These are phyloP conservation scores for Pisolithus albus DNA, from an alignment of 768 basidiomycete species.

Conservation along the genomic window DNA sequence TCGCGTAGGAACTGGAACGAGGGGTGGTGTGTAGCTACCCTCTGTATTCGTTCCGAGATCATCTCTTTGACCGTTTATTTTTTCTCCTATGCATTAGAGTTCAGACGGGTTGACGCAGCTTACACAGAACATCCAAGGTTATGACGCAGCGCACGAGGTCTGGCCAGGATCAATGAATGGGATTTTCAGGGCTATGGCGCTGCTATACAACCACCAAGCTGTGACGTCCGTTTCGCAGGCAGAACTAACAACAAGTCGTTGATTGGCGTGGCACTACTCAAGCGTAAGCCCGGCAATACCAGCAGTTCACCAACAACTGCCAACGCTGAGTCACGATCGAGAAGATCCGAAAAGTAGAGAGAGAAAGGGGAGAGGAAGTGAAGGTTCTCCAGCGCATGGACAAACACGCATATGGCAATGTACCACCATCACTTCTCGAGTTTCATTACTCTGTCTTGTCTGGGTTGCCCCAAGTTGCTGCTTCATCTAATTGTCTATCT, in stretches of 20 bases:
- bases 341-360: too few species aligned
- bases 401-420: too few species aligned
- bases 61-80: conserved; percentile 10
- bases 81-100: conserved; percentile 1
- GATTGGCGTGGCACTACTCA: conserved; percentile 42
- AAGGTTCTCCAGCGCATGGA: too few species aligned
- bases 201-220: conserved; percentile 19
- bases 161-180: conserved; percentile 7
- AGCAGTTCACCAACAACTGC: conserved; percentile 40
- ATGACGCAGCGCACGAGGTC: conserved; percentile 12
- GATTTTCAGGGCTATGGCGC: conserved; percentile 19
- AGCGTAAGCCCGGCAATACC: conserved; percentile 44
- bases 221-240: conserved; percentile 34
- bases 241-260: conserved; percentile 41
- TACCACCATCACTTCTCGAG: too few species aligned
- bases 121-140: conserved; percentile 31
- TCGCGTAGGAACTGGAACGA: conserved; percentile 44
- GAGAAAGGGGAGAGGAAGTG: too few species aligned
- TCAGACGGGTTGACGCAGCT: conserved; percentile 39
- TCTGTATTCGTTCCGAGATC: conserved; percentile 20
- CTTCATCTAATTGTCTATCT: too few species aligned
- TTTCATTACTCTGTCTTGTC: too few species aligned
- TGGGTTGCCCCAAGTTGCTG: too few species aligned
- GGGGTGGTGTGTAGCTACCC: conserved; percentile 61
- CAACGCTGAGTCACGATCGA: too few species aligned